phyloP scores from a whole-genome alignment of 139 green algal species.

The Chlorokybus atmophyticus region DNA sequence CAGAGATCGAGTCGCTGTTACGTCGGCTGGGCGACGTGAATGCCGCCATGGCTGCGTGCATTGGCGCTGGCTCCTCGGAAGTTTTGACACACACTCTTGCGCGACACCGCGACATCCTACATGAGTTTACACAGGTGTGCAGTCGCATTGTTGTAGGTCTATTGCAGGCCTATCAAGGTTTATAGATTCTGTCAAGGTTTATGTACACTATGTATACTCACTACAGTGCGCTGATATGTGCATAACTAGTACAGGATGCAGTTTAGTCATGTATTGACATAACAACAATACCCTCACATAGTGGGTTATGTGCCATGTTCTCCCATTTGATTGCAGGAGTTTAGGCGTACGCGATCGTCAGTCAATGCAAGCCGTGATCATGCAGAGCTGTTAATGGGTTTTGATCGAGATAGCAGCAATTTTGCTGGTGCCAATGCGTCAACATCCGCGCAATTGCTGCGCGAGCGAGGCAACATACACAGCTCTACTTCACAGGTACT shows the following conservation, averaged over 20 bases:
- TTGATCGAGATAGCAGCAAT: too few species aligned
- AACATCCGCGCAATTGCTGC: constrained; percentile 43
- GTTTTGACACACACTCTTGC: constrained; percentile 68
- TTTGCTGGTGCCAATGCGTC: too few species aligned
- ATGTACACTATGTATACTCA: too few species aligned
- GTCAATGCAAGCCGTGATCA: constrained; percentile 50
- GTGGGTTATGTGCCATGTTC: too few species aligned
- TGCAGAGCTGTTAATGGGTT: constrained; percentile 49
- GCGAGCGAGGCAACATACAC: constrained; percentile 55
- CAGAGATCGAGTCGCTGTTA: constrained; percentile 64
- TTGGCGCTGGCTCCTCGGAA: constrained; percentile 41
- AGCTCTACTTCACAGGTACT: constrained; percentile 2
- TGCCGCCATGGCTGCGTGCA: constrained; percentile 47
- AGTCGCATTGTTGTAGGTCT: too few species aligned
- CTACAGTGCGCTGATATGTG: too few species aligned
- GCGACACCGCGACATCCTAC: constrained; percentile 81
- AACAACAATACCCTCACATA: too few species aligned
- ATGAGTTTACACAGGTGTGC: constrained; percentile 61
- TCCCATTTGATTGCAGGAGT: constrained; percentile 53
- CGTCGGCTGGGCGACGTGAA: constrained; percentile 66
- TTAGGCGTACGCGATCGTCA: constrained; percentile 45
- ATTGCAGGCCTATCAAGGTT: too few species aligned
- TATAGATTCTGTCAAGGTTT: too few species aligned
- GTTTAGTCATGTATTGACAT: too few species aligned
- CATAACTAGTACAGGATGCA: too few species aligned